Percentiles rank a stretch among this genome's conserved stretches.
phyloP scores from a whole-genome alignment of 2,329 filamentous ascomycete genomes.

The Monilinia vaccinii-corymbosi region DNA sequence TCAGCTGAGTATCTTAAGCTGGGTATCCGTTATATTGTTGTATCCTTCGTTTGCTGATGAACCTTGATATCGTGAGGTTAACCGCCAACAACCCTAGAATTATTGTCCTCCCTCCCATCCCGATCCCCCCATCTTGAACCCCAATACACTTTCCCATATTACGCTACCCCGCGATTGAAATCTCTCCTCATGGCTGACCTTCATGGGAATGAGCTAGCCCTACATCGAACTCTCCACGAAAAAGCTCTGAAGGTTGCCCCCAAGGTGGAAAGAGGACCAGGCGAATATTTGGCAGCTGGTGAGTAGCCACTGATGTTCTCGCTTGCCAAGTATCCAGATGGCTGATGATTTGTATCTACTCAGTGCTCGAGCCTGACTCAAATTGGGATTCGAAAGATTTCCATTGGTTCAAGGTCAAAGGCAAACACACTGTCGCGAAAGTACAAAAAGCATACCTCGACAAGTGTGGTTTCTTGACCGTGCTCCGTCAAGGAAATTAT shows the following conservation, averaged over 20 bases:
- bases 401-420: constrained; percentile 9
- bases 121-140: not conserved
- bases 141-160: not conserved
- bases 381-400: not conserved
- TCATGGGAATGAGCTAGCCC: not conserved
- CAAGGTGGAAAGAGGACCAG: not conserved
- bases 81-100: not conserved
- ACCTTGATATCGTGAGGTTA: not conserved
- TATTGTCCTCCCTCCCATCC: not conserved
- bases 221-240: not conserved
- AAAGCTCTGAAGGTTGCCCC: not conserved
- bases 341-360: not conserved
- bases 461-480: not conserved
- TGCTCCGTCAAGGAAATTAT: constrained; percentile 1
- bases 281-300: constrained; percentile 7
- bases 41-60: not conserved
- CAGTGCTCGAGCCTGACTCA: not conserved
- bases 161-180: not conserved
- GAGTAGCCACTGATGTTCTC: not conserved
- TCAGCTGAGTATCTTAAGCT: too few species aligned
- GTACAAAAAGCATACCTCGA: constrained; percentile 3
- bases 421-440: constrained; percentile 9
- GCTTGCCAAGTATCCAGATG: not conserved
- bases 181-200: not conserved
- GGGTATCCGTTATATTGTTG: not conserved